Evolutionary conservation across 805 yeast species (phyloP), one percentile per base, ranked within the genome.

Genomic region (Suhomyces kilbournensis): DNA sequence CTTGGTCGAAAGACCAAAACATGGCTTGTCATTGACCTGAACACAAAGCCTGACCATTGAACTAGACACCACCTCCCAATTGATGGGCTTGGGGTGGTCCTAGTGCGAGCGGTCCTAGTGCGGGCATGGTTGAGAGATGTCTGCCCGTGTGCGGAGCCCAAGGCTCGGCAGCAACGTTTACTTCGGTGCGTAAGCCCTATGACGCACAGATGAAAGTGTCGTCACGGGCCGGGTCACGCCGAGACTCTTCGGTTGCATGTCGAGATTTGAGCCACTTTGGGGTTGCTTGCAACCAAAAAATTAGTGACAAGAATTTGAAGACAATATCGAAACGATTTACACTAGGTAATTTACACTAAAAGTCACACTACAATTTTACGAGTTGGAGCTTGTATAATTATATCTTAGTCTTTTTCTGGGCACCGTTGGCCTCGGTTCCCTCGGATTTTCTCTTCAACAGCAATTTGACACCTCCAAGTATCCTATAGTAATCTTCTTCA

Each of bases 401-500:
- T 26, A 39, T 45, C 46, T 48, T 52, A 9, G 20, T 34, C 30
- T 47, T 52, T 48, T 52, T 48, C 7, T 22, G 22, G 17, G 35
- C 35, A 9, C 34, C 44, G 14, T 34, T 23, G 12, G 35, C 20
- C 25, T 38, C 42, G 42, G 39, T 48, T 12, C 23, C 51, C 10
- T 35, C 52, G 7, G 30, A 35, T n/a, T 28, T 47, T 26, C 70
- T 56, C 58, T 67, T 67, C 19, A 44, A 28, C 4, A 50, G 30
- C 15, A 66, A 53, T 44, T 60, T 53, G 39, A 69, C 47, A 4
- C 67, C 68, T n/a, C 59, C 66, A 56, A 83, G 62, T 17, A 90
- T 81, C 44, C 92, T 70, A 49, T 69, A 65, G 65, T 91, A 93
- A 59, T 90, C 97, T 46, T 81, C 85, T 51, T 81, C 84, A 49